A percentile compares a stretch with the other conserved stretches of the same genome.
Evolutionary conservation across 2,329 filamentous ascomycete genomes (phyloP).

Genomic region (Cladophialophora psammophila): DNA sequence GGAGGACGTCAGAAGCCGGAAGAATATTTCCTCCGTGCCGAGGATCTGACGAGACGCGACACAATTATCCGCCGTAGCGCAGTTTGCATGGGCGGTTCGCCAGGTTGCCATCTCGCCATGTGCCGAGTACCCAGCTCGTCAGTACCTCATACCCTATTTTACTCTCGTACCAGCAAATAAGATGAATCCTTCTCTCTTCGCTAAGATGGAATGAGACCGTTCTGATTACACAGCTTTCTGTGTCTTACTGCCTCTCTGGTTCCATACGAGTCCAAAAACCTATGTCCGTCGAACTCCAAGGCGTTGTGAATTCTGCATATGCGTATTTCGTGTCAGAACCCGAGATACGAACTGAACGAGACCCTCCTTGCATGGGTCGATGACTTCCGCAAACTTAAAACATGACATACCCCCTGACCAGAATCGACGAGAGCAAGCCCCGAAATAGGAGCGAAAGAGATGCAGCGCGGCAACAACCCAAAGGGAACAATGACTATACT

Average conservation of each 20-base stretch:
- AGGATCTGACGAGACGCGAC: neutral
- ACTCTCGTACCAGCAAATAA: neutral
- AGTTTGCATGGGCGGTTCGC: too few relatives aligned
- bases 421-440: neutral
- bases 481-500: neutral
- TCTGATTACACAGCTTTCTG: neutral
- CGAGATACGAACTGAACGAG: conserved; percentile 14
- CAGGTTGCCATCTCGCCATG: too few relatives aligned
- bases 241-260: neutral
- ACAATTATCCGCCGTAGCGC: too few relatives aligned
- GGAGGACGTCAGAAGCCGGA: neutral
- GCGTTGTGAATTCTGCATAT: neutral
- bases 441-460: neutral
- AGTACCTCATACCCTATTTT: neutral
- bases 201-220: neutral
- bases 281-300: neutral
- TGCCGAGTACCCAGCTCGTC: neutral
- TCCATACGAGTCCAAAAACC: neutral
- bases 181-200: neutral
- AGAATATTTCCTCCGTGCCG: conserved; percentile 12
- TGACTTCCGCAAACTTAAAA: neutral
- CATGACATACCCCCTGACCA: neutral
- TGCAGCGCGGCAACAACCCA: neutral
- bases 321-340: conserved; percentile 11
- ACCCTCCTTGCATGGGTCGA: neutral